A percentile compares a stretch with the other conserved stretches of the same genome.
Conservation (phyloP, 768 basidiomycete genomes). For the Cytidiella melzeri region DNA sequence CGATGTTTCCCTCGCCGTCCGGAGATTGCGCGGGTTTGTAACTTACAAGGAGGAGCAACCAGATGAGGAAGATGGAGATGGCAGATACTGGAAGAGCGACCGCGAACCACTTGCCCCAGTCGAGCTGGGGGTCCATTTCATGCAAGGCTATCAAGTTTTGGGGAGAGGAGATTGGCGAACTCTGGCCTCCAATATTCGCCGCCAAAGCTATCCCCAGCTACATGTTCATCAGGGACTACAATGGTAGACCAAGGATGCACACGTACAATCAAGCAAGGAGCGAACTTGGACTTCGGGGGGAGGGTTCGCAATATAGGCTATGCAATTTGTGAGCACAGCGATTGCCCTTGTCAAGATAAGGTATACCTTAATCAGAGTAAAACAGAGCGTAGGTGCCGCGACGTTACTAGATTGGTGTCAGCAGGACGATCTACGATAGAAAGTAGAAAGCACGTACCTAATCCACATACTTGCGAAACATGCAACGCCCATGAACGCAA, state of each 20-base stretch:
- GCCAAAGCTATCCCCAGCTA: conserved; percentile 97
- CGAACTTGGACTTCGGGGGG: conserved; percentile 81
- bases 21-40: conserved; percentile 72
- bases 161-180: conserved; percentile 95
- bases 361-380: conserved; percentile 85
- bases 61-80: conserved; percentile 83
- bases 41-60: conserved; percentile 79
- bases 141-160: conserved; percentile 92
- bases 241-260: not conserved
- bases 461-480: conserved; percentile 99
- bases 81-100: conserved; percentile 89
- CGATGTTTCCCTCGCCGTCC: conserved; percentile 69
- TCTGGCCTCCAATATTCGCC: conserved; percentile 96
- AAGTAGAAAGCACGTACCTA: conserved; percentile 41
- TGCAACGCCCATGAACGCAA: conserved; percentile 93
- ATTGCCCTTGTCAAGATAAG: not conserved
- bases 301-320: conserved; percentile 93
- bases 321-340: conserved; percentile 12
- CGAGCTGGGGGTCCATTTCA: conserved; percentile 79
- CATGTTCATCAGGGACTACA: not conserved
- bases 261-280: conserved; percentile 86
- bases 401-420: conserved; percentile 60
- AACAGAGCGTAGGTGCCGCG: conserved; percentile 95
- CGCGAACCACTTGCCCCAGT: conserved; percentile 91
- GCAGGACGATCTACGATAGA: not conserved